These are phyloP conservation scores for Alloteropsis semialata DNA, from an alignment of 176 grass and related monocot species.

Conservation along the genomic window DNA sequence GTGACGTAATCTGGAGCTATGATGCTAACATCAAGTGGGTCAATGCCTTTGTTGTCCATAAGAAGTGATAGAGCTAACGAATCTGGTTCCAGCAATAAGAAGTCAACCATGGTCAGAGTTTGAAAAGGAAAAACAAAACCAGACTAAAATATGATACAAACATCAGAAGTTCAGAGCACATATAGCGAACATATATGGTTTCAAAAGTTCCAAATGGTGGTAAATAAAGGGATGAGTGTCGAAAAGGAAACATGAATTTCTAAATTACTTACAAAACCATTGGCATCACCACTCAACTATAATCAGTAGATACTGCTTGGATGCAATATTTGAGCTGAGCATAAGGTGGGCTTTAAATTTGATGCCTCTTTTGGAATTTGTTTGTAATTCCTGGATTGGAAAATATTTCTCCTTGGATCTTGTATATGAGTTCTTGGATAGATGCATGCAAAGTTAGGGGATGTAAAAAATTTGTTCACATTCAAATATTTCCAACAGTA, in stretches of 20 bases:
- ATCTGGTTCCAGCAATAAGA: slow-evolving; percentile 52
- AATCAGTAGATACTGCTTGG: not conserved
- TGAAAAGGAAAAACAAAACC: not conserved
- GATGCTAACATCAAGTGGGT: slow-evolving; percentile 65
- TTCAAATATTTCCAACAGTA: not conserved
- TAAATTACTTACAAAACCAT: not conserved
- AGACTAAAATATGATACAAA: not conserved
- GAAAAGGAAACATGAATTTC: not conserved
- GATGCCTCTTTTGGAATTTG: not conserved
- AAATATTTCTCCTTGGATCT: not conserved
- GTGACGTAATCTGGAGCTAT: slow-evolving; percentile 56
- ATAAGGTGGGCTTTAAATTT: not conserved
- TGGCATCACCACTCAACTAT: not conserved
- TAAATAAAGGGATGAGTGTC: not conserved
- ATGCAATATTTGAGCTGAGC: not conserved
- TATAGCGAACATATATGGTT: not conserved
- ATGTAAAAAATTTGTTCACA: not conserved
- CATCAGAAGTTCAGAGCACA: not conserved
- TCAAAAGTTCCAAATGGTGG: not conserved
- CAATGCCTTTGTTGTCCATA: slow-evolving; percentile 68
- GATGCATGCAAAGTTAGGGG: not conserved
- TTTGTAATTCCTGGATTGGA: not conserved
- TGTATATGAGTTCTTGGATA: not conserved
- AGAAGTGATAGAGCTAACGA: slow-evolving; percentile 81
- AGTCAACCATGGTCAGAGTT: slow-evolving; percentile 9